Base-by-base conservation (phyloP, 2,329 filamentous ascomycete species). In the Colletotrichum sp. region DNA sequence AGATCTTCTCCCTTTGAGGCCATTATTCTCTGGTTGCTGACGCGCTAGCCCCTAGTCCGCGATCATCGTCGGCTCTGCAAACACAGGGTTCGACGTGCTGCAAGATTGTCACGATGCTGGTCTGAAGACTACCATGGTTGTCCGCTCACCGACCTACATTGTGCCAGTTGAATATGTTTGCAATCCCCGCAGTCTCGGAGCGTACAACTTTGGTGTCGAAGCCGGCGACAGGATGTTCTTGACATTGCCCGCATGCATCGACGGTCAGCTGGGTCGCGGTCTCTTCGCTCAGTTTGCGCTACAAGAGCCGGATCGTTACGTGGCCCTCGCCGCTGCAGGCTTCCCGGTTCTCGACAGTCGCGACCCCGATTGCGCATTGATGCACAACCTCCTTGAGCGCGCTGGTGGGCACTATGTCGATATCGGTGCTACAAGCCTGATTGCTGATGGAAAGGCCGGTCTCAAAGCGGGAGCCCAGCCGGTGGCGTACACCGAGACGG, bases 21-120 rank as follows among this genome's bases (percentile, higher is more conserved):
- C 12, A 8, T 11, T 36, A 1, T 7, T n/a, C 8, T 61, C n/a
- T 8, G 12, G 13, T 61, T 8, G 19, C 28, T 61, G 28, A 61
- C 6, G 8, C n/a, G 16, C 25, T 16, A 9, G 13, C 25, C 36
- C 5, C 8, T 25, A 77, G 81, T 80, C 82, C 3, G 83, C 82
- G 15, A 64, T 82, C 12, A 79, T 86, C 15, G 79, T 85, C 48
- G 85, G 85, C 32, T 84, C 85, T 8, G 84, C 84, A 25, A 87
- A 86, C 75, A 85, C 83, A 2, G 85, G 83, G 7, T 87, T 88
- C 66, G 85, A 87, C 78, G 77, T 86, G 4, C 78, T 84, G 27
- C 79, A 82, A 22, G 83, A 86, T 72, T 85, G 82, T 71, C 73
- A 81, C 65, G 57, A 69, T 3, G 80, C 81, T 6, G 81, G 81